Evolutionary conservation across 306 rosid genomes (phyloP).

Genomic region (Purshia tridentata): DNA sequence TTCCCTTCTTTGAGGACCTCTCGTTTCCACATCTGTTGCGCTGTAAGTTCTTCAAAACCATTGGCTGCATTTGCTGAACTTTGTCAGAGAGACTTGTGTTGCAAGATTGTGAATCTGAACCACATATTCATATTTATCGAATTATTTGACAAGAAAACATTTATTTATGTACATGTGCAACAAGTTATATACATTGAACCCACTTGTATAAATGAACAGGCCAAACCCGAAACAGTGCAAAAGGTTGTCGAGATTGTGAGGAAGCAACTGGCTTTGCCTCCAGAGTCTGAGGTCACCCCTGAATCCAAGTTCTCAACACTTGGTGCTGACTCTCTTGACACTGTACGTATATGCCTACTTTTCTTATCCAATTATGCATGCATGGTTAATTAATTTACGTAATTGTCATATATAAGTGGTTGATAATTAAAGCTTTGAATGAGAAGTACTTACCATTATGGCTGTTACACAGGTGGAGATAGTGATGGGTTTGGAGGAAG

Average conservation of each 20-base stretch:
- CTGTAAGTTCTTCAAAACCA: slow-evolving; percentile 36
- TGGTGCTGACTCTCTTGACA: slow-evolving; percentile 53
- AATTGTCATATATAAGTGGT: neutral
- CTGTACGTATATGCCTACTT: slow-evolving; percentile 8
- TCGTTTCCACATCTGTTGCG: slow-evolving; percentile 44
- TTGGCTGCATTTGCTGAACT: too few relatives aligned
- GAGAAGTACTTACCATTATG: neutral
- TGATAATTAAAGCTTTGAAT: neutral
- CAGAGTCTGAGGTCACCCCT: slow-evolving; percentile 36
- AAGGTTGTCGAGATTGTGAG: slow-evolving; percentile 47
- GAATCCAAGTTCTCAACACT: slow-evolving; percentile 41
- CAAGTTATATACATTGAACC: neutral
- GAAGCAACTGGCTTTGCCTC: slow-evolving; percentile 46
- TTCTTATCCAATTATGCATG: neutral
- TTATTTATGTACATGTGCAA: neutral
- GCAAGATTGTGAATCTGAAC: too few relatives aligned
- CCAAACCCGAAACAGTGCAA: slow-evolving; percentile 41
- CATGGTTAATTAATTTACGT: neutral
- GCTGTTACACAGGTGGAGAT: slow-evolving; percentile 38
- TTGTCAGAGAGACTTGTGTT: too few relatives aligned
- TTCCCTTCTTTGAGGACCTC: slow-evolving; percentile 50
- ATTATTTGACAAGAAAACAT: too few relatives aligned
- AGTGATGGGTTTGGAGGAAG: slow-evolving; percentile 48
- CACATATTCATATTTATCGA: too few relatives aligned
- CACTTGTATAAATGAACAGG: slow-evolving; percentile 13